These are phyloP conservation scores for Vigna reflexopilosa DNA, from an alignment of 306 rosid species.

Conservation along the genomic window DNA sequence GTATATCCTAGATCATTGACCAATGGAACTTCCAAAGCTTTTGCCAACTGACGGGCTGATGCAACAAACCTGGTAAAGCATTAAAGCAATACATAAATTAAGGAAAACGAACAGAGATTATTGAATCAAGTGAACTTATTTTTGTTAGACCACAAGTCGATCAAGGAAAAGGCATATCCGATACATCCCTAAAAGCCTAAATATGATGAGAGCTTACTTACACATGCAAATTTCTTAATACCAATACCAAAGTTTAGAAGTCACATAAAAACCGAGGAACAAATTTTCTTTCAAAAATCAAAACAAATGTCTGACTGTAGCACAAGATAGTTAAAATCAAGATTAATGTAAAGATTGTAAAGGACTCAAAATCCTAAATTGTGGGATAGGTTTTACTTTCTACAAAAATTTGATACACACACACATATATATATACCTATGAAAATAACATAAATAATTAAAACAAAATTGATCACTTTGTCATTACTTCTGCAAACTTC, in stretches of 20 bases:
- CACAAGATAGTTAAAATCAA: too few relatives aligned
- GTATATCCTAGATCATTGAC: constrained; percentile 99
- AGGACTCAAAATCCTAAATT: too few relatives aligned
- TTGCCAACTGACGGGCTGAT: constrained; percentile 88
- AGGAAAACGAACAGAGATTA: neutral
- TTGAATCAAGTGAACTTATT: neutral
- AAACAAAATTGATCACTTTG: too few relatives aligned
- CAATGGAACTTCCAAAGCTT: constrained; percentile 96
- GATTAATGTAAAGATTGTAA: too few relatives aligned
- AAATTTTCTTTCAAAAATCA: too few relatives aligned
- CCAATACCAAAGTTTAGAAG: neutral
- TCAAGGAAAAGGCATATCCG: constrained; percentile 2
- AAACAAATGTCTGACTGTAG: too few relatives aligned
- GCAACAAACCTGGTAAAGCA: constrained; percentile 78
- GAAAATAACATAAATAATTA: too few relatives aligned
- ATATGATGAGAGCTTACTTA: neutral
- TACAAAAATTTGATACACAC: too few relatives aligned
- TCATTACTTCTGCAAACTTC: too few relatives aligned
- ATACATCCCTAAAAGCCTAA: constrained; percentile 4
- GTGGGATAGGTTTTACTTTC: too few relatives aligned
- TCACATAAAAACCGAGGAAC: neutral
- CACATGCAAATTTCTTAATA: neutral
- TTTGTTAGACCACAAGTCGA: constrained; percentile 15
- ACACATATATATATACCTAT: too few relatives aligned
- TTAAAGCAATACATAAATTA: constrained; percentile 29